These are phyloP conservation scores for Pseudogymnoascus sp. DNA, from an alignment of 2,329 filamentous ascomycete species.

Conservation along the genomic window DNA sequence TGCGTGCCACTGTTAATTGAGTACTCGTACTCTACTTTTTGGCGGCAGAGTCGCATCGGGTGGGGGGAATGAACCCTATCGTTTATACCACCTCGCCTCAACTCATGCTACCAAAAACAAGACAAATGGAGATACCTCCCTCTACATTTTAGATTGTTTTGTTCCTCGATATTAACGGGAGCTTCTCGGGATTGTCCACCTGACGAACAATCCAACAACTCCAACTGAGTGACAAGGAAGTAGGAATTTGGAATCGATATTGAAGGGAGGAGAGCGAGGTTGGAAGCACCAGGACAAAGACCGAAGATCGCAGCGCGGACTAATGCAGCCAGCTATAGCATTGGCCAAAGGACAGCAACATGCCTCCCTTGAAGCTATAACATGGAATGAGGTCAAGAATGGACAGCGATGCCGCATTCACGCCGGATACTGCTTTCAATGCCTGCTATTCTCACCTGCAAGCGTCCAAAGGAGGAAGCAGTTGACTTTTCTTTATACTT, in stretches of 20 bases:
- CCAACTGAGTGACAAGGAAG: neutral
- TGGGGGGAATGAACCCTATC: neutral
- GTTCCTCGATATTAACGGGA: neutral
- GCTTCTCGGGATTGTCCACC: neutral
- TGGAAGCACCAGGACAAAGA: neutral
- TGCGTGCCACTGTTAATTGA: neutral
- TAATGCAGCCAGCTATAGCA: neutral
- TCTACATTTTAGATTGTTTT: neutral
- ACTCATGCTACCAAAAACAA: neutral
- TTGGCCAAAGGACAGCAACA: neutral
- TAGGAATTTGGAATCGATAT: neutral
- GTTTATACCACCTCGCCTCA: neutral
- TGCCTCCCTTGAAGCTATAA: neutral
- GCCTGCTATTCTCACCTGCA: neutral
- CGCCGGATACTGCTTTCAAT: neutral
- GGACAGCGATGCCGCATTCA: neutral
- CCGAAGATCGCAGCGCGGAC: neutral
- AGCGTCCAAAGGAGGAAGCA: neutral
- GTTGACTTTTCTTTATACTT: neutral
- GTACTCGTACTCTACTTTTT: neutral
- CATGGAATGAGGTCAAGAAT: neutral
- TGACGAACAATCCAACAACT: neutral
- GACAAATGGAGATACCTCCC: neutral
- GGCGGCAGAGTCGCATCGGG: constrained; percentile 1
- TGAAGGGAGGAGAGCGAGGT: neutral